Evolutionary conservation across 495 filamentous ascomycete species (phyloP), one percentile per base, ranked within the genome.

Genomic region (Tricharina praecox): DNA sequence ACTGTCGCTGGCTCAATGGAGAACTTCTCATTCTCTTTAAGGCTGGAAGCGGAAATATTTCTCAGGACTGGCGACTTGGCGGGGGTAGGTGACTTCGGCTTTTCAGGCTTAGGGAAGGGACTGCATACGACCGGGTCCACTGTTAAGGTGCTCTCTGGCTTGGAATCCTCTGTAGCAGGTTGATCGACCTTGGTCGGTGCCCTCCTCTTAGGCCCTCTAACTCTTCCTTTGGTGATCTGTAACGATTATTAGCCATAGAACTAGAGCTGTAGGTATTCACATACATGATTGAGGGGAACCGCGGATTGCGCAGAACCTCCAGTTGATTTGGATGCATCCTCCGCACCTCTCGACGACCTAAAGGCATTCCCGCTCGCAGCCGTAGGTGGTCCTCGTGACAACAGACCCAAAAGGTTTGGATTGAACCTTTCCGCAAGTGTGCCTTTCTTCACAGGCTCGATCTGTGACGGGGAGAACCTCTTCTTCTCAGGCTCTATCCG

Each of bases 341-440:
- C 40, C 5, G 21, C 13, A 13, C 37, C 1, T 13, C 53, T 25
- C 16, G 43, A 18, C 43, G 34, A 8, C 16, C 15, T 43, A 18
- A 43, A 43, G 23, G 1, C 20, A 20, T 43, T 33, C 21, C 50
- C 47, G 4, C 64, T 47, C 36, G 65, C 49, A 24, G 62, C 54
- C 24, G 66, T 56, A 30, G 77, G 77, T 20, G 86, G 82, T 3
- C 88, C 87, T 53, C 80, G 76, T 57, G 85, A 78, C 34, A 96
- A 64, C n/a, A 97, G 65, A 28, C 75, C 73, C 15, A 84, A 83
- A 52, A 97, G 69, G 21, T 75, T 82, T 58, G 87, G 84, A 58
- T 93, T 93, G 63, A 95, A 84, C 49, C 81, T 76, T 55, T 76
- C 76, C 46, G 82, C 85, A n/a, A n/a, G n/a, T n/a, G n/a, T n/a